These are phyloP conservation scores for Ophiorrhiza pumila DNA, from an alignment of 257 asterid species.

Conservation along the genomic window DNA sequence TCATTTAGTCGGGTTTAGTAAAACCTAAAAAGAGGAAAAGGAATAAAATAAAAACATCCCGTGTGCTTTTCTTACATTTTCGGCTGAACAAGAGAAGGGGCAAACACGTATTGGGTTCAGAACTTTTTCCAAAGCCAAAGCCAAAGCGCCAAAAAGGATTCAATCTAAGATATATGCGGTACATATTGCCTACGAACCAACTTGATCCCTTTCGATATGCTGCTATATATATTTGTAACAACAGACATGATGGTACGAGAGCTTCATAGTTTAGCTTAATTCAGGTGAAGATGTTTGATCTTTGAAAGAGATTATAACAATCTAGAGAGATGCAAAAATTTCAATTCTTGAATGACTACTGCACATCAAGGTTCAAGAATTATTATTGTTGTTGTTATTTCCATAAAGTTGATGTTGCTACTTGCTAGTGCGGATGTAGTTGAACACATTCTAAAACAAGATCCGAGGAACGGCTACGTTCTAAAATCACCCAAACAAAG, in stretches of 20 bases:
- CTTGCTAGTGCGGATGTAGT: background rate
- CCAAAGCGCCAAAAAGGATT: conserved; percentile 2
- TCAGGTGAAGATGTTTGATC: too few relatives aligned
- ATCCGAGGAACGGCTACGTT: conserved; percentile 16
- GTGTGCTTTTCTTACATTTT: background rate
- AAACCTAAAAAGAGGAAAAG: background rate
- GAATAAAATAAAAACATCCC: background rate
- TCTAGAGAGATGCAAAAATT: too few relatives aligned
- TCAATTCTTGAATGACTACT: too few relatives aligned
- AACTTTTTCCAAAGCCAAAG: background rate
- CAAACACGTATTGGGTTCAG: background rate
- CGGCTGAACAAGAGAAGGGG: background rate
- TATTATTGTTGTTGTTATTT: background rate
- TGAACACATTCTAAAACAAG: background rate
- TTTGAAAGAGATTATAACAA: too few relatives aligned
- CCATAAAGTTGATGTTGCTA: too few relatives aligned
- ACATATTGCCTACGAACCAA: too few relatives aligned
- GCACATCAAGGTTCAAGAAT: too few relatives aligned
- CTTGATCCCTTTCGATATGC: too few relatives aligned
- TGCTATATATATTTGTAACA: too few relatives aligned
- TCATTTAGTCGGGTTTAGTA: background rate
- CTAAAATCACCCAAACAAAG: background rate
- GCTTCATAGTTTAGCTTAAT: too few relatives aligned
- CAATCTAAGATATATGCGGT: too few relatives aligned
- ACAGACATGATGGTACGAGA: too few relatives aligned